Percentiles rank a stretch among this genome's conserved stretches.
phyloP scores from a whole-genome alignment of 371 early-diverging fungal species.

The Capillidium rhysosporum region DNA sequence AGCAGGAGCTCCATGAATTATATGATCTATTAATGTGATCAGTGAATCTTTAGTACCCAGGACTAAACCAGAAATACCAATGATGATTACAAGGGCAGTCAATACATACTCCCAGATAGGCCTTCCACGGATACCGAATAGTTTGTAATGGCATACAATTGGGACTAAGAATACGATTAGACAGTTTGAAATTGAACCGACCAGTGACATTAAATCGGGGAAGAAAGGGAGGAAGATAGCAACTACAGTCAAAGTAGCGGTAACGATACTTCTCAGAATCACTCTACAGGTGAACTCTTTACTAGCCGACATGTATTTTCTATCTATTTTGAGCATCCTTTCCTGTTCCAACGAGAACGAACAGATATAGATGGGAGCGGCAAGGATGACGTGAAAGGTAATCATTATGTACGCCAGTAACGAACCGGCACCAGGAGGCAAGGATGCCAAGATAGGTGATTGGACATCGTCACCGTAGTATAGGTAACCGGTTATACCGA shows the following conservation, averaged over 20 bases:
- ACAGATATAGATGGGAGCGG: slow-evolving; percentile 60
- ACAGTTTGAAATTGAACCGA: slow-evolving; percentile 63
- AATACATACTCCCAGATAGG: slow-evolving; percentile 27
- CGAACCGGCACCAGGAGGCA: slow-evolving; percentile 27
- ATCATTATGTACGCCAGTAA: slow-evolving; percentile 47
- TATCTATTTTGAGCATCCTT: slow-evolving; percentile 21
- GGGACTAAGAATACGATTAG: slow-evolving; percentile 67
- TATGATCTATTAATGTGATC: too few relatives aligned
- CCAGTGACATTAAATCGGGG: slow-evolving; percentile 52
- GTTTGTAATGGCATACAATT: slow-evolving; percentile 45
- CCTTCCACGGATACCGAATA: slow-evolving; percentile 42
- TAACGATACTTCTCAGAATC: slow-evolving; percentile 28
- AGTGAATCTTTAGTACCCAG: slow-evolving; percentile 55
- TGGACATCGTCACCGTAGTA: slow-evolving; percentile 46
- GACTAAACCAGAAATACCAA: slow-evolving; percentile 50
- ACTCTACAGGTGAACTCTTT: slow-evolving; percentile 32
- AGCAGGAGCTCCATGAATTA: too few relatives aligned
- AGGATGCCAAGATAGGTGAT: slow-evolving; percentile 50
- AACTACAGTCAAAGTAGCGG: slow-evolving; percentile 24
- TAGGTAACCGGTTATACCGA: slow-evolving; percentile 57
- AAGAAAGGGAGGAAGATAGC: slow-evolving; percentile 61
- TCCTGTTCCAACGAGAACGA: slow-evolving; percentile 57
- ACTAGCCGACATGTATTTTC: not conserved
- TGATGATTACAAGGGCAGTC: slow-evolving; percentile 27
- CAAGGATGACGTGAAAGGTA: slow-evolving; percentile 59